Evolutionary conservation across 1,284 basidiomycete species (phyloP).

Genomic region (Sporisorium iseilematis-ciliati): DNA sequence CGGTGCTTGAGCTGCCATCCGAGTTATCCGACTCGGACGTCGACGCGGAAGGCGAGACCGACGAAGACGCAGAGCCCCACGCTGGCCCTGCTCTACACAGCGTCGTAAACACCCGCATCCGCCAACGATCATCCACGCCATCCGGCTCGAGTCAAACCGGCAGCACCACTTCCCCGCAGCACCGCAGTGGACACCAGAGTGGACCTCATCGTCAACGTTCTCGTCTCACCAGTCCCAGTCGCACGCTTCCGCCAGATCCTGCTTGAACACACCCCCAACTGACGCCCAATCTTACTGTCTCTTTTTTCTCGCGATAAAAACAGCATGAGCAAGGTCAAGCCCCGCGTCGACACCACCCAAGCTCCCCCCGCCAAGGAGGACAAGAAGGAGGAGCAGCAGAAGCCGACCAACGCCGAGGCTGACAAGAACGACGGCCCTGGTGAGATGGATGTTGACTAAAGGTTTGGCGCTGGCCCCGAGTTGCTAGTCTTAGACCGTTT

Average conservation of each 20-base stretch:
- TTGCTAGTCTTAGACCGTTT: no score
- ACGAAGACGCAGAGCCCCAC: background rate
- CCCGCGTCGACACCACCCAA: slow-evolving; percentile 47
- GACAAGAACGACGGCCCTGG: slow-evolving; percentile 47
- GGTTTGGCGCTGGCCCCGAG: no score
- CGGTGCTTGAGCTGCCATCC: slow-evolving; percentile 17
- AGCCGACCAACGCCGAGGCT: slow-evolving; percentile 16
- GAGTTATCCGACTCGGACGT: slow-evolving; percentile 25
- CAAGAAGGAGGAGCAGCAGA: slow-evolving; percentile 30
- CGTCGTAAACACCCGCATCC: slow-evolving; percentile 5
- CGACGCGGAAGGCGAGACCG: slow-evolving; percentile 15
- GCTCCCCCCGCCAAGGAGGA: slow-evolving; percentile 50
- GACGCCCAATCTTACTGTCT: background rate
- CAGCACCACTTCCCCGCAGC: background rate
- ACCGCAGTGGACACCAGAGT: background rate
- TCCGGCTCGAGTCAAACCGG: slow-evolving; percentile 6
- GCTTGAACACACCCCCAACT: slow-evolving; percentile 10
- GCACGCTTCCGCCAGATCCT: background rate
- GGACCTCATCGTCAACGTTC: slow-evolving; percentile 22
- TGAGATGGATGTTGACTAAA: slow-evolving; percentile 68
- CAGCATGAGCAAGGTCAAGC: slow-evolving; percentile 65
- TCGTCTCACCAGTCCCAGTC: slow-evolving; percentile 7
- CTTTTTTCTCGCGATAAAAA: slow-evolving; percentile 2
- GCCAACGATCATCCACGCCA: slow-evolving; percentile 26
- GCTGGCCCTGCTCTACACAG: background rate